Evolutionary conservation across 768 basidiomycete species (phyloP), one percentile per base, ranked within the genome.

Genomic region (Amanita fuliginea): DNA sequence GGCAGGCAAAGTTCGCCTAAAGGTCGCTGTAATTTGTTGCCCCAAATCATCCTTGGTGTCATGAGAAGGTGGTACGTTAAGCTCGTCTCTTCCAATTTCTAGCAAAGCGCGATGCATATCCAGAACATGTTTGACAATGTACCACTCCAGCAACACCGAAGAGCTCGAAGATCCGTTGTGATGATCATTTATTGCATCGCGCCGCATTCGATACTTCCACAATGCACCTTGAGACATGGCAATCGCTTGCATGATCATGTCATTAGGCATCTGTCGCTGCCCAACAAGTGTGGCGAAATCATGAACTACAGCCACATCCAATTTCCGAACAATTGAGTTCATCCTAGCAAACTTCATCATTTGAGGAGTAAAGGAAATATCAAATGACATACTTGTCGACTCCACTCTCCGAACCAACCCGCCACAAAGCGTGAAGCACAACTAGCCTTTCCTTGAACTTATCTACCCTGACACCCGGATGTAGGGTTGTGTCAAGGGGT

Each of bases 1-100:
- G 5, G 89, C 83, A 4, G 93, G 93, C 5, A 98, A 69, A 4
- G 86, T 83, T 24, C 96, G 76, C 42, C 95, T 74, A 53, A 97
- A 85, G 10, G 77, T 75, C 1, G 93, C 93, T 1, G 86, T 86
- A 59, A 99, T 96, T 19, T 76, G 74, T 62, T 86, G 83, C 4
- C 86, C 87, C 10, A 91, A 70, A 59, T 83, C 80, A 33, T 72
- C 75, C 22, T 68, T 67, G 3, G 61, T 68, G 51, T 83, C 82
- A 55, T 74, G 68, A 9, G 78, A 69, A 7, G 76, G 74, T 0
- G 72, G 68, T 28, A 77, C 77, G 44, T 71, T 66, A 10, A 91
- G 72, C 57, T 91, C 78, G 11, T 72, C 64, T 14, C 71, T 65
- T 33, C 84, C 87, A 26, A 87, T 71, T 55, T 81, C 71, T 33